A percentile compares a stretch with the other conserved stretches of the same genome.
Conservation (phyloP, 139 green algal species). For the Auxenochlorella pyrenoidosa region DNA sequence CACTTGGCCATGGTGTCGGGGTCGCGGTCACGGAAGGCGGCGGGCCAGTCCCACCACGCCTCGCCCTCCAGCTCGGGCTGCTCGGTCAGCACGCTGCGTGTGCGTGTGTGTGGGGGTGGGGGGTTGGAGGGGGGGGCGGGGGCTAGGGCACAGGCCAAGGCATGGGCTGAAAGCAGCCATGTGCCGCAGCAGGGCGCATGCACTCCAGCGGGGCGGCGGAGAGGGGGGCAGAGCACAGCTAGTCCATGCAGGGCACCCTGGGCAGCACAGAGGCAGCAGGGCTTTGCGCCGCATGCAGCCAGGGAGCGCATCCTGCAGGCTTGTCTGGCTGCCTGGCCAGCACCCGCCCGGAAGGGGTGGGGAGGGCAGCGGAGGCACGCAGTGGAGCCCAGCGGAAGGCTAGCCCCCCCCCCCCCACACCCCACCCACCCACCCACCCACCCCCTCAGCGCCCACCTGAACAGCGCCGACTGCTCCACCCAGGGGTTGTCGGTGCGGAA, state of each 20-base stretch:
- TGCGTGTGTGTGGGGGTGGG: neutral
- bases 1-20: conserved; percentile 40
- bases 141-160: too few species aligned
- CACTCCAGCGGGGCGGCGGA: too few species aligned
- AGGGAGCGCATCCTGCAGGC: neutral
- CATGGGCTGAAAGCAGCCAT: too few species aligned
- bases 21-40: conserved; percentile 62
- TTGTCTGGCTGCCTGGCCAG: too few species aligned
- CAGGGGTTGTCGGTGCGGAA: conserved; percentile 80
- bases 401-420: neutral
- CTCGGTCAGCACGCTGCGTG: conserved; percentile 33
- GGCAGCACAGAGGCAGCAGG: too few species aligned
- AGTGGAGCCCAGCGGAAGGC: too few species aligned
- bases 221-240: too few species aligned
- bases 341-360: too few species aligned
- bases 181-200: too few species aligned
- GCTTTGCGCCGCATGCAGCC: neutral
- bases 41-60: conserved; percentile 96
- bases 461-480: conserved; percentile 94
- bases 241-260: too few species aligned
- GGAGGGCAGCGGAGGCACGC: too few species aligned
- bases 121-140: neutral
- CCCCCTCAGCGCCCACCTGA: conserved; percentile 70
- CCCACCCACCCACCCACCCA: neutral
- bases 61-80: conserved; percentile 32